Evolutionary conservation across 805 yeast genomes (phyloP).

Genomic region (Tetrapisispora iriomotensis): DNA sequence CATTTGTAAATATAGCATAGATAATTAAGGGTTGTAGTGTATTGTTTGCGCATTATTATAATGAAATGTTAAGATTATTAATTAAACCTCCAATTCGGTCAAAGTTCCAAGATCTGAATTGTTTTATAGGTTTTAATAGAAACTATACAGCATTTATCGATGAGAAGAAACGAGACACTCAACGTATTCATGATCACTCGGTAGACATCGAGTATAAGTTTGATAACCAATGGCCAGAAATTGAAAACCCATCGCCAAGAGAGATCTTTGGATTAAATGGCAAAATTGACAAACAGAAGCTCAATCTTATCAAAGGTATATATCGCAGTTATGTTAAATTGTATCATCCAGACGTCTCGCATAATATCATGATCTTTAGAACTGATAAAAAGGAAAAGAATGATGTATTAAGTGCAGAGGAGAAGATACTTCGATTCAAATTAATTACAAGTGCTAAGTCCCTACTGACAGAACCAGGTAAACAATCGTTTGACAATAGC

Average conservation of each 20-base stretch:
- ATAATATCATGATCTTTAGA: constrained; percentile 19
- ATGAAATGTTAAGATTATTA: no score
- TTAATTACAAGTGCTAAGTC: constrained; percentile 48
- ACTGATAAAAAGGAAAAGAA: background rate
- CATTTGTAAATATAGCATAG: no score
- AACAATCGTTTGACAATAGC: constrained; percentile 30
- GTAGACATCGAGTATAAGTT: background rate
- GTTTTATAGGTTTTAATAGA: no score
- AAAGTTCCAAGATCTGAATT: no score
- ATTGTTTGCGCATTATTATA: no score
- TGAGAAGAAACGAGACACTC: background rate
- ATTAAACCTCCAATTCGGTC: no score
- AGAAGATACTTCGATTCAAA: constrained; percentile 39
- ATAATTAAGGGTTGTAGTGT: no score
- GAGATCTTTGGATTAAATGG: constrained; percentile 45
- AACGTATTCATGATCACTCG: background rate
- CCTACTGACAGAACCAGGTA: constrained; percentile 39
- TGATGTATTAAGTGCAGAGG: constrained; percentile 11
- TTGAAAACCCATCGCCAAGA: constrained; percentile 54
- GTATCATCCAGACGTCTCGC: constrained; percentile 69
- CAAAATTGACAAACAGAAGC: background rate
- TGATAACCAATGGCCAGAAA: constrained; percentile 45
- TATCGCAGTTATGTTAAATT: constrained; percentile 57
- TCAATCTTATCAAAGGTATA: constrained; percentile 30
- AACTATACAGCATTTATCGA: background rate